Evolutionary conservation across 257 asterid genomes (phyloP), one percentile per base, ranked within the genome.

Genomic region (Salvia rosmarinus): DNA sequence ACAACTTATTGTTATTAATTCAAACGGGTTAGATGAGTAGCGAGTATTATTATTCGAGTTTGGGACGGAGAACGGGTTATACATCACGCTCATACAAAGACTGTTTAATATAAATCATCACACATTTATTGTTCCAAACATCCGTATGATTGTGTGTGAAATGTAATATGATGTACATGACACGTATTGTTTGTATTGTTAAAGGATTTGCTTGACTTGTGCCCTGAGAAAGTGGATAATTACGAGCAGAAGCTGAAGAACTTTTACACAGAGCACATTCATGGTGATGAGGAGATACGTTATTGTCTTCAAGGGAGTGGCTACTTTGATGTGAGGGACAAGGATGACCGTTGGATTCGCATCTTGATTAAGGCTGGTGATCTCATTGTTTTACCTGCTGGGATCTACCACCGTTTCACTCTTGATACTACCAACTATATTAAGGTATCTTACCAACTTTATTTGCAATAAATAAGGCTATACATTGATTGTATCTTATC

Each of bases 351-450:
- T 63, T 91, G 97, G 97, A 85, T 89, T 65, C 91, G 96, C n/a
- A 81, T 89, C 80, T 75, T 77, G 83, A 85, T 91, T 79, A 89
- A 87, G 75, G 75, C 87, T 0, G 97, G 95, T 4, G 97, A 89
- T 77, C 87, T 89, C 12, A 91, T 91, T 7, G 85, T 91, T 52
- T 78, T 91, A 64, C 97, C 97, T 4, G 88, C 93, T 1, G 97
- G 97, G 78, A 91, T 91, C 78, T 91, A 91, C 88, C 97, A 91
- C 44, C 84, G 97, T 1, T 91, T 91, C 76, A 91, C 97, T 50
- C 93, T 89, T 6, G 91, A 89, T 69, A 83, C 90, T 13, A 32
- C 6, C 16, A 87, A 89, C 85, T 91, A 85, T 42, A 82, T 87
- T 67, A 91, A 91, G 96, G 97, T 91, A 76, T 37, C 39, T 56